Percentiles rank a stretch among this genome's conserved stretches.
Evolutionary conservation across 495 filamentous ascomycete species (phyloP).

Genomic region (Penicillium soppii): DNA sequence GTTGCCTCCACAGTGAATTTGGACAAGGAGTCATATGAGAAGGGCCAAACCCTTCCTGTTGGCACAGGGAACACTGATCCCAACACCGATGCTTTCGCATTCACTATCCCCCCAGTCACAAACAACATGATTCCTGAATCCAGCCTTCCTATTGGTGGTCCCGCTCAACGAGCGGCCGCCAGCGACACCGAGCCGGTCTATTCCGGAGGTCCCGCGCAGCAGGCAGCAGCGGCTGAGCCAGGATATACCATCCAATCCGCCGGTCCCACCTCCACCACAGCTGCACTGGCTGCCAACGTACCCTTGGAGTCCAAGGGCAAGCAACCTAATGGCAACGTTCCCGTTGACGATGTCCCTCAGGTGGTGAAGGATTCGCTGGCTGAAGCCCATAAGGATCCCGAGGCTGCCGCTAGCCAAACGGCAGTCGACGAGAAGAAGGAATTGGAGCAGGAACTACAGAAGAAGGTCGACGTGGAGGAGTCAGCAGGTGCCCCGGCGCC

Average conservation of each 20-base stretch:
- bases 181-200: constrained; percentile 7
- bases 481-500: constrained; percentile 55
- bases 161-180: constrained; percentile 17
- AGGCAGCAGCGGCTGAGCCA: constrained; percentile 37
- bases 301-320: constrained; percentile 61
- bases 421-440: constrained; percentile 77
- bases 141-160: constrained; percentile 66
- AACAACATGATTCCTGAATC: constrained; percentile 80
- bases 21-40: constrained; percentile 83
- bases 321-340: constrained; percentile 42
- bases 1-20: constrained; percentile 61
- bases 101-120: constrained; percentile 60
- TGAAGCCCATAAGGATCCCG: constrained; percentile 61
- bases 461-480: constrained; percentile 49
- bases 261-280: constrained; percentile 69
- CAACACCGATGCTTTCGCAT: constrained; percentile 42
- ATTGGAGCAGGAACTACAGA: constrained; percentile 66
- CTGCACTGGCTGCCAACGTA: constrained; percentile 65
- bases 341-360: constrained; percentile 60
- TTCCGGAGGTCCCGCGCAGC: constrained; percentile 25
- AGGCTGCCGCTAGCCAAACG: constrained; percentile 66
- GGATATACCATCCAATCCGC: constrained; percentile 66
- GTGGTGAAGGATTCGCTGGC: constrained; percentile 72
- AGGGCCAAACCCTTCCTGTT: constrained; percentile 54
- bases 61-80: constrained; percentile 16